Conservation (phyloP, 148 eudicot genomes). For the Rhododendron griersonianum region DNA sequence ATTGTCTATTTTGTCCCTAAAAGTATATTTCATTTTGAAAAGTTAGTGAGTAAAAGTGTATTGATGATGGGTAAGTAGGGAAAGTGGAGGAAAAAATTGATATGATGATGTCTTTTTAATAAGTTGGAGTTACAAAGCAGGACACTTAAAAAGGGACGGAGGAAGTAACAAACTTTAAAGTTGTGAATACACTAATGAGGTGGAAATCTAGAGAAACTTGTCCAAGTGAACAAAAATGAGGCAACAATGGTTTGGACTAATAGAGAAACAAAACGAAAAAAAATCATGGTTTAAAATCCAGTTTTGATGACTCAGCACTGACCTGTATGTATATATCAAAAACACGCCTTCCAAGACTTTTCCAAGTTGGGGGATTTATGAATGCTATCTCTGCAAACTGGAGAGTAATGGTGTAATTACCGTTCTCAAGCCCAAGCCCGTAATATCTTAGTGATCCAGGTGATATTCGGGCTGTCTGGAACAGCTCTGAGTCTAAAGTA, state of each 20-base stretch:
- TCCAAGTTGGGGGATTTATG: constrained; percentile 36
- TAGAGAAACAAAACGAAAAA: background rate
- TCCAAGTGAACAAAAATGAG: background rate
- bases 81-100: no score
- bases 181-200: background rate
- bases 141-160: no score
- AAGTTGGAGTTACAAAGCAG: no score
- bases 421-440: constrained; percentile 80
- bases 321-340: constrained; percentile 88
- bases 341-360: constrained; percentile 67
- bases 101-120: no score
- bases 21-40: no score
- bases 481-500: constrained; percentile 61
- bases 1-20: no score
- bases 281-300: background rate
- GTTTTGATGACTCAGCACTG: background rate
- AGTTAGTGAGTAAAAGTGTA: no score
- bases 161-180: background rate
- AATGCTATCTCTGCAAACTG: constrained; percentile 64
- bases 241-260: no score
- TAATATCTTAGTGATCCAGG: constrained; percentile 78
- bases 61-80: no score
- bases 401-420: constrained; percentile 61
- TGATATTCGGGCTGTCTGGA: constrained; percentile 65
- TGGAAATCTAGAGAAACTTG: background rate